A percentile compares a stretch with the other conserved stretches of the same genome.
Evolutionary conservation across 331 rosid species (phyloP).

Genomic region (Rhamnella rubrinervis): DNA sequence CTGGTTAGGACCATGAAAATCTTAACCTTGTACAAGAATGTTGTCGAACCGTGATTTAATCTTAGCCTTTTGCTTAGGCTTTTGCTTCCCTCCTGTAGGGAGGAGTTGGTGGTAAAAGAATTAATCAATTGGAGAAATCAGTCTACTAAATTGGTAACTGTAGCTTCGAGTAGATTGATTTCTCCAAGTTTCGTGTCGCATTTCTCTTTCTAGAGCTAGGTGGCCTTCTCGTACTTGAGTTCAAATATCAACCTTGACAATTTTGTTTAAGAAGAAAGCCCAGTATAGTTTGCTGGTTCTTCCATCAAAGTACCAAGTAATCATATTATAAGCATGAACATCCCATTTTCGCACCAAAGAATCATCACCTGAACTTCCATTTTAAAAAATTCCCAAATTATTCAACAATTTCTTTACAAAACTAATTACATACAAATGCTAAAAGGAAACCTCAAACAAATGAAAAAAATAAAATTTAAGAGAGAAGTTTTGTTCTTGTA

Average conservation of each 20-base stretch:
- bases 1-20: conserved; percentile 60
- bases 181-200: too few species aligned
- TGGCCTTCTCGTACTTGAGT: too few species aligned
- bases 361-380: background rate
- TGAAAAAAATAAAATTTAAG: background rate
- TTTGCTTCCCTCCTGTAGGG: conserved; percentile 64
- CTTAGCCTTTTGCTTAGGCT: too few species aligned
- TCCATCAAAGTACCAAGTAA: too few species aligned
- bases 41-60: conserved; percentile 44
- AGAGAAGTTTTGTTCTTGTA: background rate
- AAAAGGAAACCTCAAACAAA: background rate
- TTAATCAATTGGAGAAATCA: conserved; percentile 90
- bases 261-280: too few species aligned
- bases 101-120: conserved; percentile 95
- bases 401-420: background rate
- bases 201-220: too few species aligned
- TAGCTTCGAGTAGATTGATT: too few species aligned
- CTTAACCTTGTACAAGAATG: conserved; percentile 2
- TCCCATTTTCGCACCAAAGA: background rate
- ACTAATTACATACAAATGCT: background rate
- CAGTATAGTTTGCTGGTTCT: too few species aligned
- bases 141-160: conserved; percentile 69
- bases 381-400: background rate
- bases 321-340: too few species aligned
- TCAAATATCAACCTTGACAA: too few species aligned